Evolutionary conservation across 257 asterid species (phyloP), one percentile per base, ranked within the genome.

Genomic region (Solanum chaucha): DNA sequence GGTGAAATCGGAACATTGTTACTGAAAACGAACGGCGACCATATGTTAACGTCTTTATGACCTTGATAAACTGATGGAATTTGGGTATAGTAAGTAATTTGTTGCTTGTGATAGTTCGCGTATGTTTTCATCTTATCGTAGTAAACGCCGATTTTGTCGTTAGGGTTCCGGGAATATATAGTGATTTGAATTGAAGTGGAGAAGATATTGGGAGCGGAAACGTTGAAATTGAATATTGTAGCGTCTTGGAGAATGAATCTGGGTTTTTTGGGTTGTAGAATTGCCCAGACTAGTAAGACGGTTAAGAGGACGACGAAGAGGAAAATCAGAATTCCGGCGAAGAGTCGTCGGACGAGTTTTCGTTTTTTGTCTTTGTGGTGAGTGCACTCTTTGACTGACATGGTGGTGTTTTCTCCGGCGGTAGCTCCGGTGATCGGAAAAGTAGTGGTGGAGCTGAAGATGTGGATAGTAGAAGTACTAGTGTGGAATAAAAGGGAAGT

Each of bases 191-290:
- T n/a, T 86, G 92, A 93, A 85, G 95, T 82, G 86, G 99, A 92
- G 88, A 97, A 92, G 91, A 94, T 90, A 91, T 94, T 94, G 0
- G 98, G 94, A 15, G 98, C 93, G 83, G 98, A 87, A 88, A 95
- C 95, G 95, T 92, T 93, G 91, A 97, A 94, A 91, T 87, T 67
- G 92, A 95, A 97, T 92, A 97, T 91, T 88, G 99, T 97, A 87
- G 98, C 99, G 92, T 97, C 99, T 77, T 95, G 97, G 92, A 97
- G 97, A 84, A 80, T 77, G 90, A 97, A 97, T 4, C 95, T 91
- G 48, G 99, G 99, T 70, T 94, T 95, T 20, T 87, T 91, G 13
- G 99, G 99, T 85, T 95, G 98, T 28, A 97, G 95, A 14, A 93
- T 82, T 64, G 97, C 98, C 99, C 99, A 95, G 1, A 89, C 40